Percentiles rank a stretch among this genome's conserved stretches.
These are phyloP conservation scores for Warburgia ugandensis DNA, from an alignment of 164 flowering plant genomes.

Conservation along the genomic window DNA sequence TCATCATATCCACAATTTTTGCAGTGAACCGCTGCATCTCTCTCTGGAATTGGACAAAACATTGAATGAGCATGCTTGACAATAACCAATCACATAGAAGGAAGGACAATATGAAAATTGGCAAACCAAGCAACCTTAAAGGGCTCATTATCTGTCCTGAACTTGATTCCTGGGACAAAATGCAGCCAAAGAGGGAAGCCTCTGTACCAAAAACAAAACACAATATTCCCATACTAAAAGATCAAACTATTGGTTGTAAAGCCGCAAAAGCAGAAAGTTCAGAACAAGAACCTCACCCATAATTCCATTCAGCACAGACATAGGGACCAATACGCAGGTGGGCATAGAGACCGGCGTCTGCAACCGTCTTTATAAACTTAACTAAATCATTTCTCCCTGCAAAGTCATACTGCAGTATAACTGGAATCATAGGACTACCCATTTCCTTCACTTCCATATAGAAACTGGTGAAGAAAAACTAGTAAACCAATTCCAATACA, in stretches of 20 bases:
- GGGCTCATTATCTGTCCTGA: conserved; percentile 87
- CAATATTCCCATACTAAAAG: not conserved
- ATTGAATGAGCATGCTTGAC: not conserved
- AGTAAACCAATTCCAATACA: not conserved
- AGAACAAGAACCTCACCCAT: conserved; percentile 44
- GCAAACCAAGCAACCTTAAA: conserved; percentile 52
- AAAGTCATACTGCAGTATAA: conserved; percentile 63
- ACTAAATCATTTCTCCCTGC: conserved; percentile 82
- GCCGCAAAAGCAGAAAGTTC: not conserved
- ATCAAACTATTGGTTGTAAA: not conserved
- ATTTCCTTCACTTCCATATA: not conserved
- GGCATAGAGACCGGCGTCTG: conserved; percentile 72
- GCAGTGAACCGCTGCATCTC: conserved; percentile 90
- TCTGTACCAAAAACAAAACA: conserved; percentile 27
- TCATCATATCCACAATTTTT: conserved; percentile 84
- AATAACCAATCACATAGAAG: not conserved
- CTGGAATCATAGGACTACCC: not conserved
- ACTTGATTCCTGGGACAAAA: conserved; percentile 72
- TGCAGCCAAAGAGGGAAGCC: conserved; percentile 99
- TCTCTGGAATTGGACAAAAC: conserved; percentile 32
- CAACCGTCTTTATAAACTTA: conserved; percentile 70
- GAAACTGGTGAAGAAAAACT: not conserved
- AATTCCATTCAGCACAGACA: conserved; percentile 97
- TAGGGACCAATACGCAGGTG: conserved; percentile 94
- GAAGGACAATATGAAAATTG: not conserved